Evolutionary conservation across 179 eudicot species (phyloP).

Genomic region (Actinidia chinensis): DNA sequence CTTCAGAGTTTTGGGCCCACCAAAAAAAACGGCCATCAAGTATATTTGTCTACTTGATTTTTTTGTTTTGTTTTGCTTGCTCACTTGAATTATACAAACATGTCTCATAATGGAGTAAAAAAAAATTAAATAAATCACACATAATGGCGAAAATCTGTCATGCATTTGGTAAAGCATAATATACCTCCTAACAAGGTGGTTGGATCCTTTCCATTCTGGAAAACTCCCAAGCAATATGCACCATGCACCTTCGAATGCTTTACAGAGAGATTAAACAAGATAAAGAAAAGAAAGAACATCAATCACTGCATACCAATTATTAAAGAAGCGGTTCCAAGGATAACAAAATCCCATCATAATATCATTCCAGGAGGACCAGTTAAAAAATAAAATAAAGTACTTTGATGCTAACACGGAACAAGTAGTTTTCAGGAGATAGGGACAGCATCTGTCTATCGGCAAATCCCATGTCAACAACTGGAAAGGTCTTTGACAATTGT

Average conservation of each 20-base stretch:
- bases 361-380: not conserved
- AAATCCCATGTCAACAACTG: constrained; percentile 85
- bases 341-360: not conserved
- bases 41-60: not conserved
- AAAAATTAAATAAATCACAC: not conserved
- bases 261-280: constrained; percentile 8
- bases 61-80: not conserved
- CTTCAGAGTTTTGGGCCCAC: not conserved
- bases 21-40: not conserved
- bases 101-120: constrained; percentile 1
- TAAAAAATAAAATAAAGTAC: not conserved
- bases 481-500: constrained; percentile 72
- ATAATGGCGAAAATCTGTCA: not conserved
- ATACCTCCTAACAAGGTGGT: constrained; percentile 97
- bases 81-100: not conserved
- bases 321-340: constrained; percentile 11
- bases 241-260: constrained; percentile 90
- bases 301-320: constrained; percentile 10
- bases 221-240: constrained; percentile 90
- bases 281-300: constrained; percentile 19
- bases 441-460: constrained; percentile 65
- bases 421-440: constrained; percentile 87
- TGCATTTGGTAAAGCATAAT: constrained; percentile 17
- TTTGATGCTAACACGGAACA: constrained; percentile 61
- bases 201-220: constrained; percentile 90